Percentiles rank a stretch among this genome's conserved stretches.
phyloP scores from a whole-genome alignment of 805 yeast genomes.

The Phaffomyces opuntiae region DNA sequence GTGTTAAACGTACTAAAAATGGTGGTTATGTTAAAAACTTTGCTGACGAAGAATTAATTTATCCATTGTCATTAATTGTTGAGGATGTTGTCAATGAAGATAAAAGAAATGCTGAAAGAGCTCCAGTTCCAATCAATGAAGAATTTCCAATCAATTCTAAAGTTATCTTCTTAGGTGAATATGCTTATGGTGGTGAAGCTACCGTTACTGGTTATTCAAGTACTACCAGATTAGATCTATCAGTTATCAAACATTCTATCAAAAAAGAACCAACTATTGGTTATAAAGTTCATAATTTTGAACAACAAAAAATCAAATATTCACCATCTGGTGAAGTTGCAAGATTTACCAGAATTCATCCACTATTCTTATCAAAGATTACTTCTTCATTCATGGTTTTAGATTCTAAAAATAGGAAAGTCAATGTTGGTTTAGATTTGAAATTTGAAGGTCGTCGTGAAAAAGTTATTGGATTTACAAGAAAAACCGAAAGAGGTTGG shows the following conservation, averaged over 20 bases:
- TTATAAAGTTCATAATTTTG: conserved; percentile 47
- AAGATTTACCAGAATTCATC: conserved; percentile 46
- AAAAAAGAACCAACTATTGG: conserved; percentile 64
- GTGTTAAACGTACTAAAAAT: conserved; percentile 55
- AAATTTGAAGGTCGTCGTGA: conserved; percentile 73
- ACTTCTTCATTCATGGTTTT: conserved; percentile 66
- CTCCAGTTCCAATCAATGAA: conserved; percentile 69
- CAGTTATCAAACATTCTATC: conserved; percentile 43
- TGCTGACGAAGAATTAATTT: conserved; percentile 41
- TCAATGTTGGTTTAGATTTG: conserved; percentile 75
- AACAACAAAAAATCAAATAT: conserved; percentile 49
- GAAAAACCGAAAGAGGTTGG: conserved; percentile 65
- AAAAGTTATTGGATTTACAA: conserved; percentile 85
- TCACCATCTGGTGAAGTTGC: conserved; percentile 61
- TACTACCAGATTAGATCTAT: conserved; percentile 37
- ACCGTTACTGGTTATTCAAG: conserved; percentile 53
- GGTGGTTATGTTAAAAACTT: conserved; percentile 82
- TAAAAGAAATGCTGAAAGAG: conserved; percentile 60
- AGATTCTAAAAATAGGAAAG: conserved; percentile 42
- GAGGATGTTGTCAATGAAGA: conserved; percentile 70
- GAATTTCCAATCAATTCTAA: conserved; percentile 73
- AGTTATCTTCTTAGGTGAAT: conserved; percentile 76
- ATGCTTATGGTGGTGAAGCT: conserved; percentile 82
- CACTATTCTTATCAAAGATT: conserved; percentile 66
- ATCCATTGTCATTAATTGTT: conserved; percentile 79